phyloP scores from a whole-genome alignment of 805 yeast genomes.

The Myxozyma neglecta region DNA sequence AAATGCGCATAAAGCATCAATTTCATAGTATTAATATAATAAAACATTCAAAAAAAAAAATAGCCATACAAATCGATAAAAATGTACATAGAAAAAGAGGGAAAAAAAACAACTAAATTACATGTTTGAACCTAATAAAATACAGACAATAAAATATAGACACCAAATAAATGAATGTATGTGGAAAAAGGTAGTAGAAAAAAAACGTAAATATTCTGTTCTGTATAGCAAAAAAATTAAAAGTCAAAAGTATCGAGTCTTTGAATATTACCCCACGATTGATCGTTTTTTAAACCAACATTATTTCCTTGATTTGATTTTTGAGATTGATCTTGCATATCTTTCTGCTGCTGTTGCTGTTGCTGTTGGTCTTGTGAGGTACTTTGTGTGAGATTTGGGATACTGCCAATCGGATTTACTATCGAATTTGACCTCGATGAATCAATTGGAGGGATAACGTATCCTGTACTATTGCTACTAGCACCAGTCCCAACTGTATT shows the following conservation, averaged over 20 bases:
- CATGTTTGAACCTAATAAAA: too few species aligned
- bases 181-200: not conserved
- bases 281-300: not conserved
- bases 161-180: not conserved
- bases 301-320: not conserved
- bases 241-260: slow-evolving; percentile 4
- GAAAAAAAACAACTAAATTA: too few species aligned
- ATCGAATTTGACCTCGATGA: not conserved
- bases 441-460: not conserved
- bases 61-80: too few species aligned
- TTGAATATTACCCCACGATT: not conserved
- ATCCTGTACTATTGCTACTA: not conserved
- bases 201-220: not conserved
- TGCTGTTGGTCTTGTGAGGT: slow-evolving; percentile 1
- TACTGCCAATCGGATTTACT: not conserved
- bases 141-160: not conserved
- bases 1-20: too few species aligned
- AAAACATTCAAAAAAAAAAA: too few species aligned
- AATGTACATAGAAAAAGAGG: too few species aligned
- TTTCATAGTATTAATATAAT: too few species aligned
- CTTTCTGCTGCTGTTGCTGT: not conserved
- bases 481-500: not conserved
- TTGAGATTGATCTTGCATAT: not conserved
- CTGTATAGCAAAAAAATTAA: not conserved
- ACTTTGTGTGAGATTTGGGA: not conserved